Evolutionary conservation across 2,329 filamentous ascomycete genomes (phyloP), one percentile per base, ranked within the genome.

Genomic region (Chaetomium sp.): DNA sequence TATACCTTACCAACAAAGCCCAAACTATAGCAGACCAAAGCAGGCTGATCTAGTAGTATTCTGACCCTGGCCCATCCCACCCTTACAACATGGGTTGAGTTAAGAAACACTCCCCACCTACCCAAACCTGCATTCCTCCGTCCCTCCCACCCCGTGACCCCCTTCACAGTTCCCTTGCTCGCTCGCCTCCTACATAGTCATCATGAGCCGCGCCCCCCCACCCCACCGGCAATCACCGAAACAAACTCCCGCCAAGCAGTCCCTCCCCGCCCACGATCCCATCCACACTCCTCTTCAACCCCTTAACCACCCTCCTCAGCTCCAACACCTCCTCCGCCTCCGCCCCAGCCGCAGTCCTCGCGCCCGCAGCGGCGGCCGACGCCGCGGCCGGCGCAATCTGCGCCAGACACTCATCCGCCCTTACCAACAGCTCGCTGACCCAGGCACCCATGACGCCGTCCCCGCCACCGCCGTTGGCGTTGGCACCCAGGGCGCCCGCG

Each of bases 341-440:
- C 7, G 58, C 62, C 10, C n/a, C 56, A 2, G 42, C 60, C 7
- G 38, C 56, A 3, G 33, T 31, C 47, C 51, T 63, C 25, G 51
- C 58, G 12, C 63, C 57, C 7, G 51, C 55, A 12, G 58, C 62
- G 9, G 49, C 53, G 16, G 35, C 12, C 6, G 10, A 57, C 7
- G 55, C 55, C 16, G 60, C 59, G 5, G 49, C 49, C n/a, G 42
- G 55, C 49, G 38, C 19, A 27, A 68, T 56, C 57, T 67, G 64
- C 56, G 54, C 62, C 25, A 70, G 21, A 47, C 45, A 60, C 31
- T 75, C 74, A 66, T 85, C 84, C 65, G 83, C 84, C 57, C 81
- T 76, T 53, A 74, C 76, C 50, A 87, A 76, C 45, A 87, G 74
- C 33, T 86, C 83, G 25, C 77, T 76, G 29, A 85, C 78, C 72